Base-by-base conservation (phyloP, 2,329 filamentous ascomycete genomes). In the Calonectria montana region DNA sequence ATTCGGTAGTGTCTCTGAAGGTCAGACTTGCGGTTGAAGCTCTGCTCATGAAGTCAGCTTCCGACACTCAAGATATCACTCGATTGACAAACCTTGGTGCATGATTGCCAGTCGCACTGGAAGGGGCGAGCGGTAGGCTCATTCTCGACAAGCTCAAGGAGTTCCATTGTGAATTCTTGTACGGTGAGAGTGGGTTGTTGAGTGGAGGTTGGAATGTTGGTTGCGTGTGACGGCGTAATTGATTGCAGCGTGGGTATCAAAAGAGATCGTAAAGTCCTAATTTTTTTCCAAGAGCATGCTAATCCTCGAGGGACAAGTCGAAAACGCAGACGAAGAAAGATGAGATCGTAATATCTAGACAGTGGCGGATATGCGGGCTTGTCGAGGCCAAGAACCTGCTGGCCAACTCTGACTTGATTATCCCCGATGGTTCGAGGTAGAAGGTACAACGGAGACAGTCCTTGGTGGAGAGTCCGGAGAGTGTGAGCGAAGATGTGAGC, bases 1-100 rank as follows among this genome's bases (percentile, higher is more conserved):
- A 93, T 94, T 73, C 92, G 88, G 79, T 92, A 92, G 79, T 94
- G 92, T 79, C 92, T 88, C 79, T 93, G 91, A 72, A 94, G 84
- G 77, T 93, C 92, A 21, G 92, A 93, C 82, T 93, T 93, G 78
- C 92, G 88, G 82, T 93, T 93, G 85, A 94, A 94, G 83, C 90
- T 92, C 92, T 93, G 76, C 41, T 64, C 41, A 43, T 61, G 23
- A 37, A 57, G 75, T 77, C 35, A 78, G 74, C 35, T 29, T 31
- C 27, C n/a, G 27, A 57, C 29, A 45, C 2, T 5, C n/a, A 18
- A 35, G 53, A 29, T 43, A 23, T 57, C 25, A 16, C n/a, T 7
- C 18, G 23, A 41, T 23, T 35, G 23, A 45, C 45, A 67, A 69
- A 92, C 90, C 87, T 92, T 92, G 78, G 85, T 88, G 82, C 91